A percentile compares a stretch with the other conserved stretches of the same genome.
Evolutionary conservation across 768 basidiomycete genomes (phyloP).

Genomic region (Suillus subaureus): DNA sequence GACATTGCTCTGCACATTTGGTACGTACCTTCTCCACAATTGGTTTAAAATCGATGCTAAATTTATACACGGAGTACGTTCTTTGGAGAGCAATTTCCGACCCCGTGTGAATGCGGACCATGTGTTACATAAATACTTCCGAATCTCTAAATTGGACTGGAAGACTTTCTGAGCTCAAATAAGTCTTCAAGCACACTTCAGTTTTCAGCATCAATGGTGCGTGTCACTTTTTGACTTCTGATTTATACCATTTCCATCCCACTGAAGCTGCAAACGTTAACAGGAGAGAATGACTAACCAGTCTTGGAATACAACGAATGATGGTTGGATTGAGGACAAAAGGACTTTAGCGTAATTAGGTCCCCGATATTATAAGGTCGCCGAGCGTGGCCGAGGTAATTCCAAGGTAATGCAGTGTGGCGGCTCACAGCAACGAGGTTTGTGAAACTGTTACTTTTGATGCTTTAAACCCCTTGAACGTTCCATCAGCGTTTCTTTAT

Average conservation of each 20-base stretch:
- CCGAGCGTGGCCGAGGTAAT: neutral
- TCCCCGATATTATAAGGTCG: constrained; percentile 2
- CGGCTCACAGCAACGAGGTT: neutral
- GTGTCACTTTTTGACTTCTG: neutral
- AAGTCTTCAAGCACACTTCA: neutral
- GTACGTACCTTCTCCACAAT: neutral
- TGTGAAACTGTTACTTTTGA: neutral
- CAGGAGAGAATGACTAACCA: neutral
- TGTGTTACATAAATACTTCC: neutral
- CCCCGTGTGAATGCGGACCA: neutral
- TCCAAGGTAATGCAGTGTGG: neutral
- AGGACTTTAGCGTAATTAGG: neutral
- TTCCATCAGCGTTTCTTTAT: neutral
- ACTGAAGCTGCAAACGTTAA: neutral
- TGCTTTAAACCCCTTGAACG: neutral
- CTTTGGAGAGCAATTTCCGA: neutral
- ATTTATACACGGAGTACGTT: neutral
- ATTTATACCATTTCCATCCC: neutral
- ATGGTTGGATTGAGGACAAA: neutral
- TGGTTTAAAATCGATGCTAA: neutral
- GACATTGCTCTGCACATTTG: neutral
- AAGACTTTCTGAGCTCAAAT: neutral
- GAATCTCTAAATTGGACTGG: neutral
- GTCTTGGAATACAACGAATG: neutral
- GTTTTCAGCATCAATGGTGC: neutral